These are phyloP conservation scores for Boletus tomentosulus DNA, from an alignment of 768 basidiomycete species.

Conservation along the genomic window DNA sequence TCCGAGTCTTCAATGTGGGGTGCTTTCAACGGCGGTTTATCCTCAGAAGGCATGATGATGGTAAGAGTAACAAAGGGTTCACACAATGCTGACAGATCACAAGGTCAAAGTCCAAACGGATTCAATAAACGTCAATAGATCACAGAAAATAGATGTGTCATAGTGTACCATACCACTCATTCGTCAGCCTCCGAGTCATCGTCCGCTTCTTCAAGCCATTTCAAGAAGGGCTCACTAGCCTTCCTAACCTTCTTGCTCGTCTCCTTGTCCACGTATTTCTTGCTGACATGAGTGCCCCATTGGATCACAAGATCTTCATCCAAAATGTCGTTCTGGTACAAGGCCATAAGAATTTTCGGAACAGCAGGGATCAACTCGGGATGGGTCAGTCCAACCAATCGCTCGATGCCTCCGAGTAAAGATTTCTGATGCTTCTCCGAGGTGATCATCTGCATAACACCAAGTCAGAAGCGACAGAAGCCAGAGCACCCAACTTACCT, in stretches of 20 bases:
- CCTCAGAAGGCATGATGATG: constrained; percentile 12
- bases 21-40: constrained; percentile 34
- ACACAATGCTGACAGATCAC: background rate
- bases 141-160: constrained; percentile 2
- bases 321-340: constrained; percentile 89
- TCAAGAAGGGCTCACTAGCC: constrained; percentile 92
- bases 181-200: constrained; percentile 47
- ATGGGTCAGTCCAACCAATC: constrained; percentile 69
- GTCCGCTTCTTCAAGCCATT: constrained; percentile 92
- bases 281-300: constrained; percentile 96
- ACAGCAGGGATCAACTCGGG: constrained; percentile 68
- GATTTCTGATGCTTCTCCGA: constrained; percentile 96
- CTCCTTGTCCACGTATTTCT: constrained; percentile 95
- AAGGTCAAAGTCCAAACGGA: background rate
- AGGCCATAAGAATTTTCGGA: constrained; percentile 89
- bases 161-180: constrained; percentile 6
- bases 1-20: constrained; percentile 45
- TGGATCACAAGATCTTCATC: constrained; percentile 87
- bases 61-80: background rate
- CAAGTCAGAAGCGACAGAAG: constrained; percentile 2
- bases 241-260: constrained; percentile 94
- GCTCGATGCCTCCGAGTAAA: constrained; percentile 89
- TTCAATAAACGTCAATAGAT: constrained; percentile 11
- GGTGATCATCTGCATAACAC: constrained; percentile 61
- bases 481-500: constrained; percentile 37